Evolutionary conservation across 805 yeast genomes (phyloP), one percentile per base, ranked within the genome.

Genomic region (Candida quercuum): DNA sequence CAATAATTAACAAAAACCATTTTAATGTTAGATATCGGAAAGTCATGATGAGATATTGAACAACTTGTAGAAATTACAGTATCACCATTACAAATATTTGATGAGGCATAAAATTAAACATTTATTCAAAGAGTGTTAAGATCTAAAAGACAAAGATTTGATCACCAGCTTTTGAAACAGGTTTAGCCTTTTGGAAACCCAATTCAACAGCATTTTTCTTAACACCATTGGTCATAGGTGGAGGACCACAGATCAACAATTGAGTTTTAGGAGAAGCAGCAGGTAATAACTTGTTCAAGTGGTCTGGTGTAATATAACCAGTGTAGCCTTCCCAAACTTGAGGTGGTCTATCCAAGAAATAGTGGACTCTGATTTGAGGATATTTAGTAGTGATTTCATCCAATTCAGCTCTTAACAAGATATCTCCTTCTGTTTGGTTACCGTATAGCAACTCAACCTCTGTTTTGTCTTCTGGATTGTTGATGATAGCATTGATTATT

Each of bases 181-280:
- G 93, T 63, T 78, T 83, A 35, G 96, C 87, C 72, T 87, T 87
- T 35, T 73, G 72, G 63, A 63, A 89, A 13, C 96, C 96, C 49
- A 88, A 70, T 22, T 48, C 65, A 19, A 73, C 72, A 29, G 91
- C 86, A 39, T 81, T 83, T 66, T 78, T 86, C 70, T 87, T 89
- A 60, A 86, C 73, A 42, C 89, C 82, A 42, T 85, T 73, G 32
- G 82, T 78, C 96, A 89, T 85, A 45, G 91, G 88, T 43, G 95
- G 94, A 33, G 97, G 97, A 32, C 96, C 98, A 66, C 97, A 89
- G 39, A 89, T 63, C 56, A 91, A 75, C 49, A 91, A 69, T 68
- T 83, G 84, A 42, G 76, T 66, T 48, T 78, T 79, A 28, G 63
- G 68, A 28, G 77, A 54, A 21, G 86, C 67, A 38, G 69, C 67